A percentile compares a stretch with the other conserved stretches of the same genome.
Evolutionary conservation across 1,284 basidiomycete genomes (phyloP).

Genomic region (Mycena citricolor): DNA sequence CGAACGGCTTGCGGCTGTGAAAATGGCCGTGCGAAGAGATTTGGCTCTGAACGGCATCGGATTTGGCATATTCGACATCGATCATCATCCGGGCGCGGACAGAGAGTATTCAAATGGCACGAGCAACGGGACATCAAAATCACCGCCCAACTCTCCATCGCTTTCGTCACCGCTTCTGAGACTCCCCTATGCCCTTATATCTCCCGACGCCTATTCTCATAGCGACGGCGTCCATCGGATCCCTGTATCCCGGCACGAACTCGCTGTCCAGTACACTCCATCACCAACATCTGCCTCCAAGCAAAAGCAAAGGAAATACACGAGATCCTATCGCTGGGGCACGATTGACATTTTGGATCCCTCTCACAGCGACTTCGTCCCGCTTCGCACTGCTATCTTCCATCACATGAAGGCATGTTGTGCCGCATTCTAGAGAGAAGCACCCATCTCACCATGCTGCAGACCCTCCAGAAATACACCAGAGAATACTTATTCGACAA

Average conservation of each 20-base stretch:
- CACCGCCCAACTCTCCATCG: constrained; percentile 60
- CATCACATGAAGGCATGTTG: constrained; percentile 75
- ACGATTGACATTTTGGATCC: constrained; percentile 74
- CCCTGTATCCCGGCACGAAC: constrained; percentile 58
- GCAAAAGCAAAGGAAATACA: constrained; percentile 54
- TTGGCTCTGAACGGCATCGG: constrained; percentile 79
- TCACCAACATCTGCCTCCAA: constrained; percentile 42
- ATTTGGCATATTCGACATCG: constrained; percentile 77
- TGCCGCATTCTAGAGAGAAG: constrained; percentile 6
- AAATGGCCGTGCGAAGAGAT: constrained; percentile 73
- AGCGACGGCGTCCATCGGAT: constrained; percentile 68
- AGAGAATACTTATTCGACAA: constrained; percentile 79
- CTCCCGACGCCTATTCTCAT: constrained; percentile 78
- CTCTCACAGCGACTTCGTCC: constrained; percentile 73
- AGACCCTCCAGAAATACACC: constrained; percentile 82
- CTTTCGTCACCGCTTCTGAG: constrained; percentile 55
- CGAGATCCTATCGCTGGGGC: constrained; percentile 77
- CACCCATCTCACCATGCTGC: constrained; percentile 13
- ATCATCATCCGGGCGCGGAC: constrained; percentile 45
- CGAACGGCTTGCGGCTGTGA: constrained; percentile 76
- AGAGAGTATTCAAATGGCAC: constrained; percentile 46
- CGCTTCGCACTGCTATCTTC: constrained; percentile 72
- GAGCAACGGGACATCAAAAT: constrained; percentile 43
- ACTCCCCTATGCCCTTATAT: constrained; percentile 74
- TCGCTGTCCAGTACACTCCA: constrained; percentile 68